Evolutionary conservation across 331 rosid species (phyloP).

Genomic region (Pyracantha coccinea): DNA sequence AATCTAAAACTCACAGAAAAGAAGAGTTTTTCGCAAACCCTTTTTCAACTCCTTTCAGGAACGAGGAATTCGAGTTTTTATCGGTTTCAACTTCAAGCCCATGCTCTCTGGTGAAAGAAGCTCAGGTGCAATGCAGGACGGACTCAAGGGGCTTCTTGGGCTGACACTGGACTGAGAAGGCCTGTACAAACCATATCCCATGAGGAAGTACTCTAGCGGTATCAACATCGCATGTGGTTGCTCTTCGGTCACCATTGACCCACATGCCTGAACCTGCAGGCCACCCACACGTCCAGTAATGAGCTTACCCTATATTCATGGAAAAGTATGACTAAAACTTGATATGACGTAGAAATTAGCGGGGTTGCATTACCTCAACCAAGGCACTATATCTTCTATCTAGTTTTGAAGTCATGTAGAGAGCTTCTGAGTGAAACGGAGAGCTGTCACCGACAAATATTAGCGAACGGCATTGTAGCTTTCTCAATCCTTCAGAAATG

Average conservation of each 20-base stretch:
- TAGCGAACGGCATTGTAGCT: conserved; percentile 78
- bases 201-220: conserved; percentile 87
- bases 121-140: conserved; percentile 86
- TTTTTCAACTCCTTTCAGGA: conserved; percentile 25
- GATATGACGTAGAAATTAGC: not conserved
- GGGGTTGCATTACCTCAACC: conserved; percentile 58
- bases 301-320: conserved; percentile 1
- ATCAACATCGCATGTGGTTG: conserved; percentile 97
- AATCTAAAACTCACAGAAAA: conserved; percentile 18
- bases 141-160: conserved; percentile 93
- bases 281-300: not conserved
- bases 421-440: conserved; percentile 73
- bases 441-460: conserved; percentile 91
- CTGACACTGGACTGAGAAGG: conserved; percentile 69
- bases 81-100: conserved; percentile 98
- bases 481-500: conserved; percentile 61
- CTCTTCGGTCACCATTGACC: conserved; percentile 96
- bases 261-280: conserved; percentile 87
- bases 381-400: conserved; percentile 83
- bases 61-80: conserved; percentile 57
- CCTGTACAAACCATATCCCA: conserved; percentile 82
- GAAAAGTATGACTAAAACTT: not conserved
- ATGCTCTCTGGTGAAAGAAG: conserved; percentile 95
- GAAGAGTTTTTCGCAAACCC: conserved; percentile 2
- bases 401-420: conserved; percentile 74